phyloP scores from a whole-genome alignment of 2,329 filamentous ascomycete species.

The Aureobasidium sp. region DNA sequence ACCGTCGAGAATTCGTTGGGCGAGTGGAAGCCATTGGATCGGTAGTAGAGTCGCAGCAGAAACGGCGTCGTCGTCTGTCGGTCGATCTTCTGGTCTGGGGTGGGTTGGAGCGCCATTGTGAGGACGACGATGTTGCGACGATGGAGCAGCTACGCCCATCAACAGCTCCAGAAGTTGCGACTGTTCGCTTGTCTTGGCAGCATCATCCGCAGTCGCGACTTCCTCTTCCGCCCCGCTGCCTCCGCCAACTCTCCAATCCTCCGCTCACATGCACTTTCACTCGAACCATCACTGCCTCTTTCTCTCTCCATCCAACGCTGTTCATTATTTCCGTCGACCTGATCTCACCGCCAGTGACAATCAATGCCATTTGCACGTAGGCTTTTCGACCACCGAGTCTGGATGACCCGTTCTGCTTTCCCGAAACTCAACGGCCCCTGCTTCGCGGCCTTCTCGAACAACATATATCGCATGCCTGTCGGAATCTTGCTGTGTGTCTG shows the following conservation, averaged over 20 bases:
- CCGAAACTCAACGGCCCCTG: not conserved
- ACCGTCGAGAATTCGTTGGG: conserved; percentile 59
- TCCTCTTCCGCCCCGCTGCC: not conserved
- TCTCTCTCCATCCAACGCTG: not conserved
- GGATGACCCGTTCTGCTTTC: not conserved
- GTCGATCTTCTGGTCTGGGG: conserved; percentile 46
- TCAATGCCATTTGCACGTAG: not conserved
- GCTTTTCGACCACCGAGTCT: not conserved
- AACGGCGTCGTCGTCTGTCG: conserved; percentile 71
- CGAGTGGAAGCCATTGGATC: conserved; percentile 65
- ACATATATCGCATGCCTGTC: not conserved
- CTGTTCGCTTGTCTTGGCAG: not conserved
- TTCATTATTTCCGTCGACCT: not conserved
- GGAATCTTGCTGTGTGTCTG: not conserved
- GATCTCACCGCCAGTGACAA: not conserved
- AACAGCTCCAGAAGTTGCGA: not conserved
- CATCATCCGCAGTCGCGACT: not conserved
- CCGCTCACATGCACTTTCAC: not conserved
- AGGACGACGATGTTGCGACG: not conserved
- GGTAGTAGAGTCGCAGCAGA: conserved; percentile 79
- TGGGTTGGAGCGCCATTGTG: conserved; percentile 31
- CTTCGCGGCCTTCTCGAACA: not conserved
- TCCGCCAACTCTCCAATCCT: not conserved
- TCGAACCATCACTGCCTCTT: not conserved
- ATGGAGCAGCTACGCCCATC: not conserved